Evolutionary conservation across 2,329 filamentous ascomycete species (phyloP).

Genomic region (Lachnellula subtilissima): DNA sequence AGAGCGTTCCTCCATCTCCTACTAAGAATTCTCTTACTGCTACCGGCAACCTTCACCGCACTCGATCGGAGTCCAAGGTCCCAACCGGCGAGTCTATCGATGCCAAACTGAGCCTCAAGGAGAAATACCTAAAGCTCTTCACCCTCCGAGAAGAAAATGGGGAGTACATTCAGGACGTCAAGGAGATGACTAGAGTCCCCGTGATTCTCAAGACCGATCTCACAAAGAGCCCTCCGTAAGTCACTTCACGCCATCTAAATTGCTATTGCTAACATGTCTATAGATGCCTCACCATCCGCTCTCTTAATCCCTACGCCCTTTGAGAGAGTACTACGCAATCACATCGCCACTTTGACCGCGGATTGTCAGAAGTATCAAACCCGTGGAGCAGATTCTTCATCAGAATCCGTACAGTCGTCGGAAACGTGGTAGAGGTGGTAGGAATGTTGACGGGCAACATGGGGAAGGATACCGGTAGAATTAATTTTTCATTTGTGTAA

Average conservation of each 20-base stretch:
- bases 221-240: slow-evolving; percentile 98
- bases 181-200: slow-evolving; percentile 95
- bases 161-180: slow-evolving; percentile 96
- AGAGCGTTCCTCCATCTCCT: slow-evolving; percentile 91
- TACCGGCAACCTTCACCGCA: slow-evolving; percentile 72
- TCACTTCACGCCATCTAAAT: slow-evolving; percentile 32
- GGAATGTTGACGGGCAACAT: background rate
- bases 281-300: slow-evolving; percentile 79
- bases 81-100: slow-evolving; percentile 70
- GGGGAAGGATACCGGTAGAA: slow-evolving; percentile 2
- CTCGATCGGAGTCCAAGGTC: slow-evolving; percentile 91
- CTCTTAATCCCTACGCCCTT: slow-evolving; percentile 69
- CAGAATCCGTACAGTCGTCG: slow-evolving; percentile 2
- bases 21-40: slow-evolving; percentile 65
- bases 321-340: slow-evolving; percentile 6
- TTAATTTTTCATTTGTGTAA: slow-evolving; percentile 15
- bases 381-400: background rate
- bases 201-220: slow-evolving; percentile 98
- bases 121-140: slow-evolving; percentile 92
- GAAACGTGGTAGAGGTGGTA: background rate
- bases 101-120: slow-evolving; percentile 81
- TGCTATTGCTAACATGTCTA: slow-evolving; percentile 35
- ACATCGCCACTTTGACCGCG: background rate
- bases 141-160: slow-evolving; percentile 85
- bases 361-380: background rate